phyloP scores from a whole-genome alignment of 768 basidiomycete species.

The Chlorophyllum brunneum region DNA sequence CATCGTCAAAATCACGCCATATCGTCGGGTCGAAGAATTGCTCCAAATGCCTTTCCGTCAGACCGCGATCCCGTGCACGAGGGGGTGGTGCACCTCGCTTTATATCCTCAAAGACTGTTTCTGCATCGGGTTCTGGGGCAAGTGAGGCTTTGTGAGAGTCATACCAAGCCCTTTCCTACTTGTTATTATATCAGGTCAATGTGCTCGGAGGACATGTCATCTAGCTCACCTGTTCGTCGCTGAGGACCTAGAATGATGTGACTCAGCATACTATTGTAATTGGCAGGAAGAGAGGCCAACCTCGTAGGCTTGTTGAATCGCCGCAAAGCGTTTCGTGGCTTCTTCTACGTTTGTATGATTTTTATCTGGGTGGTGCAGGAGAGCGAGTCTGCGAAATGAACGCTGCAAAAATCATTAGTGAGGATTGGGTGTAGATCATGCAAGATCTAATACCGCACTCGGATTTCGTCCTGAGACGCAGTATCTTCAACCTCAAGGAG shows the following conservation, averaged over 20 bases:
- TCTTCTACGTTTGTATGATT: slow-evolving; percentile 80
- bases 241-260: slow-evolving; percentile 61
- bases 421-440: background rate
- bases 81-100: slow-evolving; percentile 60
- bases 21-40: slow-evolving; percentile 77
- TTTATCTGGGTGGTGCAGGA: slow-evolving; percentile 87
- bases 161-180: slow-evolving; percentile 98
- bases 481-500: slow-evolving; percentile 78
- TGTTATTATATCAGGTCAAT: slow-evolving; percentile 22
- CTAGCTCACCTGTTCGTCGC: slow-evolving; percentile 83
- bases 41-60: slow-evolving; percentile 76
- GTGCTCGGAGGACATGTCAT: background rate
- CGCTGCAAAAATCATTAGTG: slow-evolving; percentile 44
- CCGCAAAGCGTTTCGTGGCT: slow-evolving; percentile 82
- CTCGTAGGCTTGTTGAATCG: slow-evolving; percentile 94
- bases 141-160: slow-evolving; percentile 87
- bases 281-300: slow-evolving; percentile 32
- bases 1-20: slow-evolving; percentile 65
- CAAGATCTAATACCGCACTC: slow-evolving; percentile 44
- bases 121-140: slow-evolving; percentile 77
- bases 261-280: slow-evolving; percentile 2
- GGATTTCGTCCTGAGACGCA: slow-evolving; percentile 87
- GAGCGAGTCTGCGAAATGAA: slow-evolving; percentile 80
- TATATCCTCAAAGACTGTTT: slow-evolving; percentile 82
- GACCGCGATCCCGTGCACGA: slow-evolving; percentile 61